Conservation (phyloP, 1,284 basidiomycete species). For the Tilletia caries region DNA sequence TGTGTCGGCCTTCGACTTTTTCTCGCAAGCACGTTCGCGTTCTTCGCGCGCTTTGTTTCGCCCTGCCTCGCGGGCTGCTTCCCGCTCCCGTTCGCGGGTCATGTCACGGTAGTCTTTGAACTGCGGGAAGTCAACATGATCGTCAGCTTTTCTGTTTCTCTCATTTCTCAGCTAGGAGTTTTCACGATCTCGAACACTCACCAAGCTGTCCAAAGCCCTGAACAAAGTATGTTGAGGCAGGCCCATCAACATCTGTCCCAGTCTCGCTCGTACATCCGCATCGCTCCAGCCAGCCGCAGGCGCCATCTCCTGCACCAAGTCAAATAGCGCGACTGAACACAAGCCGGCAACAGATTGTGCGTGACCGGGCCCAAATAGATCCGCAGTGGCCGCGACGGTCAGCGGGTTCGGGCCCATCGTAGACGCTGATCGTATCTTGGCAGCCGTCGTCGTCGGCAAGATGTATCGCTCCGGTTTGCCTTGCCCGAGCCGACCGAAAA, state of each 20-base stretch:
- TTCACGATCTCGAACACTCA: neutral
- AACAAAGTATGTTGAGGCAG: slow-evolving; percentile 7
- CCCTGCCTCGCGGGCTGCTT: neutral
- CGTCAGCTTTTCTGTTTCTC: neutral
- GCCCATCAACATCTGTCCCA: slow-evolving; percentile 2
- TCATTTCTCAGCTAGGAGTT: too few relatives aligned
- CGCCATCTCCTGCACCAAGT: neutral
- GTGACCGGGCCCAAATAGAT: neutral
- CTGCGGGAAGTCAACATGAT: neutral
- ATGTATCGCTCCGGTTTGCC: slow-evolving; percentile 5
- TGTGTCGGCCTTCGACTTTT: too few relatives aligned
- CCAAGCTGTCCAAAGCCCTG: slow-evolving; percentile 8
- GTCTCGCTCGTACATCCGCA: neutral
- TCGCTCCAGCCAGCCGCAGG: neutral
- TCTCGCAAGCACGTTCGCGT: too few relatives aligned
- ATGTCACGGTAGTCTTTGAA: slow-evolving; percentile 5
- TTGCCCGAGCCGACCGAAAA: slow-evolving; percentile 10
- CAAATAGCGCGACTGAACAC: neutral
- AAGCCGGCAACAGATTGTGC: neutral
- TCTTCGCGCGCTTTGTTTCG: too few relatives aligned
- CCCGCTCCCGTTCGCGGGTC: neutral
- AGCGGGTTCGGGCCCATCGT: neutral
- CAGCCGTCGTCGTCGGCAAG: neutral
- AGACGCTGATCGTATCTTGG: slow-evolving; percentile 1
- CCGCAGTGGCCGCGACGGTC: neutral